These are phyloP conservation scores for Polychytrium aggregatum DNA, from an alignment of 192 early-diverging fungal species.

Conservation along the genomic window DNA sequence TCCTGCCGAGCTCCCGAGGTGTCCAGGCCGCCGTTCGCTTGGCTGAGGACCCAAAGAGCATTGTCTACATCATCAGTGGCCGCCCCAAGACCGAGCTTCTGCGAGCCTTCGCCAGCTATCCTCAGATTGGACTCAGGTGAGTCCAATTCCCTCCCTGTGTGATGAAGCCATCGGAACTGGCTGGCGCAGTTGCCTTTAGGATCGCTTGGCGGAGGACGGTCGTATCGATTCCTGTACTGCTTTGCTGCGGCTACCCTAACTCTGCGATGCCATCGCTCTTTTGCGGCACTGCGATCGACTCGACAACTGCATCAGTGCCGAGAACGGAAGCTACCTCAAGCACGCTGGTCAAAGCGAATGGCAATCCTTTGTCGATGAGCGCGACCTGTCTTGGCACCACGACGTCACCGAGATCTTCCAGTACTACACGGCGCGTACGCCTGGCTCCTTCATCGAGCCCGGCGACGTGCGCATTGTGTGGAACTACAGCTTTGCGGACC, in stretches of 20 bases:
- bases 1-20: too few species aligned
- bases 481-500: slow-evolving; percentile 55
- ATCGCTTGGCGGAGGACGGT: too few species aligned
- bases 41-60: slow-evolving; percentile 21
- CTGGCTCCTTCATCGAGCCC: slow-evolving; percentile 64
- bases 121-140: too few species aligned
- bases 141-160: too few species aligned
- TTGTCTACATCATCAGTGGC: slow-evolving; percentile 37
- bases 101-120: too few species aligned
- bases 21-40: too few species aligned
- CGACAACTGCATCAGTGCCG: slow-evolving; percentile 46
- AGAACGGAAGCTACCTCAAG: slow-evolving; percentile 64
- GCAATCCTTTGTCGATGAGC: slow-evolving; percentile 43
- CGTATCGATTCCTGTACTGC: too few species aligned
- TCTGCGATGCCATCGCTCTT: too few species aligned
- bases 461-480: slow-evolving; percentile 63
- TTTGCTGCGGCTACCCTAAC: too few species aligned
- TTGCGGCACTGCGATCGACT: too few species aligned
- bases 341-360: slow-evolving; percentile 41
- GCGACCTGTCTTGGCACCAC: slow-evolving; percentile 55
- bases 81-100: slow-evolving; percentile 19
- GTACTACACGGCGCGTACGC: slow-evolving; percentile 74
- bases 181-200: too few species aligned
- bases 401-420: slow-evolving; percentile 68
- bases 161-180: too few species aligned